These are phyloP conservation scores for Clavulina sp. DNA, from an alignment of 768 basidiomycete genomes.

Conservation along the genomic window DNA sequence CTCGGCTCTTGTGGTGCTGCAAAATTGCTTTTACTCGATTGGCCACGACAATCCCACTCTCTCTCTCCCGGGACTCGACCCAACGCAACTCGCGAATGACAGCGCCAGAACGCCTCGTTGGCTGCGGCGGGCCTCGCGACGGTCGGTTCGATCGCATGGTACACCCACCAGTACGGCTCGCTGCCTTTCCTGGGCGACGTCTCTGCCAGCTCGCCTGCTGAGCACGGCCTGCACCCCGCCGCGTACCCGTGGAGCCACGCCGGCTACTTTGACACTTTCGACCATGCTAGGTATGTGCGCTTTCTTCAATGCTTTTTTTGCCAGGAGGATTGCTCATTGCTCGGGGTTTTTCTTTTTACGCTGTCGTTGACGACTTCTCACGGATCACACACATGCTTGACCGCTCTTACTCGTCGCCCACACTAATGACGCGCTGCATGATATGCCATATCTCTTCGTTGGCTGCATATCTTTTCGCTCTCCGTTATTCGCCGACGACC, in stretches of 20 bases:
- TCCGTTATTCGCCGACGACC: too few relatives aligned
- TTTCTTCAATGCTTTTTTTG: too few relatives aligned
- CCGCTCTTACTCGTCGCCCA: too few relatives aligned
- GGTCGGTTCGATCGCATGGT: slow-evolving; percentile 88
- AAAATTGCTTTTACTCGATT: too few relatives aligned
- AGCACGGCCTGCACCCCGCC: slow-evolving; percentile 85
- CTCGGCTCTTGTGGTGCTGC: neutral
- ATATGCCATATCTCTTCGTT: too few relatives aligned
- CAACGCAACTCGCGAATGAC: too few relatives aligned
- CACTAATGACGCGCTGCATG: too few relatives aligned
- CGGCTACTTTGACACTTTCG: slow-evolving; percentile 77
- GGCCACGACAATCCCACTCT: too few relatives aligned
- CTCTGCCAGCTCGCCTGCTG: slow-evolving; percentile 79
- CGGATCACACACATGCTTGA: neutral
- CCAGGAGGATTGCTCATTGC: neutral
- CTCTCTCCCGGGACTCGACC: too few relatives aligned
- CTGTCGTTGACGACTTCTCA: slow-evolving; percentile 8
- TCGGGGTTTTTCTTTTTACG: slow-evolving; percentile 2
- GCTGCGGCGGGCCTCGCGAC: slow-evolving; percentile 60
- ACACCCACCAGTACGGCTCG: slow-evolving; percentile 82
- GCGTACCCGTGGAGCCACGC: slow-evolving; percentile 83
- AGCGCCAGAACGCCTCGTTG: slow-evolving; percentile 58
- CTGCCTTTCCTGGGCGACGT: slow-evolving; percentile 83
- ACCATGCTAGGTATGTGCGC: slow-evolving; percentile 85
- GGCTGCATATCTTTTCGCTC: too few relatives aligned